Base-by-base conservation (phyloP, 805 yeast genomes). In the Myxozyma mucilagina region DNA sequence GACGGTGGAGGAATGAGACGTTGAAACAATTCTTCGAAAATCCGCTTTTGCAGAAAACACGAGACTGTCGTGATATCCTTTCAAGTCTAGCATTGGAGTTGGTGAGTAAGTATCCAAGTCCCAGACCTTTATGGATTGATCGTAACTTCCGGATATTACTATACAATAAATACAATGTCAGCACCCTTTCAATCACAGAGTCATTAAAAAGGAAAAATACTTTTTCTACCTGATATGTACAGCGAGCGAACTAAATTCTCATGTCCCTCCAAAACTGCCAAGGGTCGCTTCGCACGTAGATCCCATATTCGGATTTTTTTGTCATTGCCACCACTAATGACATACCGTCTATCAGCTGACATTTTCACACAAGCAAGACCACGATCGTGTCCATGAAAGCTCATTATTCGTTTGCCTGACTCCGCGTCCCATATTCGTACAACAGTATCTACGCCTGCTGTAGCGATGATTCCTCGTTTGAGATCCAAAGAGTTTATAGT, bases 251-350 rank as follows among this genome's bases (percentile, higher is more conserved):
- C 94, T 72, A 90, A 93, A 1, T 91, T 92, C 54, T 86, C 84
- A 72, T 92, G 98, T 2, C 57, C 61, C 5, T 29, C 53, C 13
- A 57, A 36, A n/a, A 42, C 29, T 13, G 20, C 42, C 11, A 52
- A 16, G 34, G 53, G 48, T 20, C 32, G 3, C 29, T 35, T 45
- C 10, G 43, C 50, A 8, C 14, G 3, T 3, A 45, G 34, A 47
- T 52, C 57, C 97, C 97, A 92, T 84, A 92, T 84, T 63, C 93
- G 76, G 39, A 92, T 85, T 0, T 91, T 87, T 42, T 89, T 84
- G 73, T 92, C 97, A 73, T 90, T 97, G 36, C 92, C 85, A 1
- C 96, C 92, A 72, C 91, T 84, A 71, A 88, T 87, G 4, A 89
- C 81, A 0, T 89, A 83, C 56, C 81, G 82, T 53, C 90, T 84